These are phyloP conservation scores for Lactarius sanguifluus DNA, from an alignment of 768 basidiomycete genomes.

Conservation along the genomic window DNA sequence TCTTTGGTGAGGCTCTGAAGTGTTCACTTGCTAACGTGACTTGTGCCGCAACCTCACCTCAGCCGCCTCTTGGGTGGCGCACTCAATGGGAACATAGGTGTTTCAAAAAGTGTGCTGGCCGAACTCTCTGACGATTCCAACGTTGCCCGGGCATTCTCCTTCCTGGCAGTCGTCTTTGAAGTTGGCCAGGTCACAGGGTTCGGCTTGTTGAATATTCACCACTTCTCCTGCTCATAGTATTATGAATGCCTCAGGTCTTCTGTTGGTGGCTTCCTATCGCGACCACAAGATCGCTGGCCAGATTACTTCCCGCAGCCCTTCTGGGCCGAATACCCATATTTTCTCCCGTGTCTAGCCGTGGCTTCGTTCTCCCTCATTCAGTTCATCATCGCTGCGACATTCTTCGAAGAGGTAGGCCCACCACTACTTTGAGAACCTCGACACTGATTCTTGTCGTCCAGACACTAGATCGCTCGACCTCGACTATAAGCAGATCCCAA, in stretches of 20 bases:
- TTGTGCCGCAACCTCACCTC: too few relatives aligned
- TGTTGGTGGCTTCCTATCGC: conserved; percentile 29
- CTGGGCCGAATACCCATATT: conserved; percentile 32
- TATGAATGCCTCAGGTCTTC: conserved; percentile 2
- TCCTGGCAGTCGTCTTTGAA: conserved; percentile 35
- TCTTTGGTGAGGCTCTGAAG: neutral
- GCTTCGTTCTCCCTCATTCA: neutral
- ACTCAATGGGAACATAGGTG: conserved; percentile 37
- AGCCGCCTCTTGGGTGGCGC: neutral
- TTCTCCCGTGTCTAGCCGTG: conserved; percentile 28
- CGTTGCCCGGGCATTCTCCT: conserved; percentile 42
- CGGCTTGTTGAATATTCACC: neutral
- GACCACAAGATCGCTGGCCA: conserved; percentile 30
- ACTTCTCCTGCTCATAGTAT: neutral
- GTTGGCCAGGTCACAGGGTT: neutral
- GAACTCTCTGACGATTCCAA: conserved; percentile 65
- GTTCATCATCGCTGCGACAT: neutral
- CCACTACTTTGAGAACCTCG: neutral
- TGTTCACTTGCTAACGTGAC: neutral
- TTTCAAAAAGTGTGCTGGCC: conserved; percentile 69
- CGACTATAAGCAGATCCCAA: neutral
- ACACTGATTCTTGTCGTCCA: neutral
- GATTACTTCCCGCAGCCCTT: conserved; percentile 26
- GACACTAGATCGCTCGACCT: neutral
- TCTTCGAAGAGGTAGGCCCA: conserved; percentile 2